Percentiles rank a stretch among this genome's conserved stretches.
phyloP scores from a whole-genome alignment of 2,329 filamentous ascomycete species.

The Paecilomyces variotii region DNA sequence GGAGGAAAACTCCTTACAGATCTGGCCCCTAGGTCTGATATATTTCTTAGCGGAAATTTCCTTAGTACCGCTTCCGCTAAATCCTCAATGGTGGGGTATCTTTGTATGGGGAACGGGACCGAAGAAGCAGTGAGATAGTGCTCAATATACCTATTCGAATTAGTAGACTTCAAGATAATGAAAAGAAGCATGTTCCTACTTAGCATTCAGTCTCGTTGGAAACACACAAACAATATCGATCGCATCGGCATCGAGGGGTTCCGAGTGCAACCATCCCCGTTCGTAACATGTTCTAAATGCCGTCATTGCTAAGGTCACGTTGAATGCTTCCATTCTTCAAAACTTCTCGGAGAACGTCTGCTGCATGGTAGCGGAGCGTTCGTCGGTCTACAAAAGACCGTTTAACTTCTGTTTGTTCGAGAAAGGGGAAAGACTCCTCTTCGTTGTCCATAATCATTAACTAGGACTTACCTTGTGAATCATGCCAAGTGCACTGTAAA shows the following conservation, averaged over 20 bases:
- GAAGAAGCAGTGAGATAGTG: constrained; percentile 2
- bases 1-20: too few relatives aligned
- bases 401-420: constrained; percentile 2
- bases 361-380: constrained; percentile 2
- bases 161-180: constrained; percentile 1
- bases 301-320: constrained; percentile 4
- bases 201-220: constrained; percentile 6
- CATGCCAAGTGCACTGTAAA: constrained; percentile 1
- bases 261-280: constrained; percentile 6
- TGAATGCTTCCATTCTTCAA: constrained; percentile 5
- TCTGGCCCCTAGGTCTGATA: too few relatives aligned
- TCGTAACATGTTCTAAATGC: constrained; percentile 5
- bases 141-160: constrained; percentile 6
- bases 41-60: constrained; percentile 3
- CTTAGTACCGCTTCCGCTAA: constrained; percentile 3
- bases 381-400: constrained; percentile 2
- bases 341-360: constrained; percentile 4
- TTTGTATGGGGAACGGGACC: constrained; percentile 5
- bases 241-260: constrained; percentile 1
- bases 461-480: constrained; percentile 1
- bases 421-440: constrained; percentile 1
- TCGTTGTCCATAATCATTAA: constrained; percentile 2
- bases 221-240: constrained; percentile 3
- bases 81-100: constrained; percentile 4
- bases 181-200: constrained; percentile 2